A percentile compares a stretch with the other conserved stretches of the same genome.
Conservation (phyloP, 805 yeast species). For the Blastobotrys attinorum region DNA sequence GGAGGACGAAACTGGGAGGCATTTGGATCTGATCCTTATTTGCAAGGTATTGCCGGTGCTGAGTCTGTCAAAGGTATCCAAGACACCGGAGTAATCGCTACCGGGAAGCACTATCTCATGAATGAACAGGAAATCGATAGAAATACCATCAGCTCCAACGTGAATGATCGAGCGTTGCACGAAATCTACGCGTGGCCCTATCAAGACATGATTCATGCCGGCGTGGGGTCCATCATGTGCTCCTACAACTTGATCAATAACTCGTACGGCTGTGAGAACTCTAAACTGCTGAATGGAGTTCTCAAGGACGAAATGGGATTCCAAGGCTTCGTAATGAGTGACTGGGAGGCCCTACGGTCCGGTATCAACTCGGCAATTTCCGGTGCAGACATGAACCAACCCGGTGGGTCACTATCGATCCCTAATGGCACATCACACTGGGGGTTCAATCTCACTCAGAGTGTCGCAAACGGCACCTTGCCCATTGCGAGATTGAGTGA, state of each 20-base stretch:
- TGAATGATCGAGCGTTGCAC: constrained; percentile 53
- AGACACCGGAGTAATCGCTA: constrained; percentile 49
- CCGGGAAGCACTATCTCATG: constrained; percentile 47
- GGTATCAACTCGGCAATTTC: constrained; percentile 48
- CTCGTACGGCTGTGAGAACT: constrained; percentile 51
- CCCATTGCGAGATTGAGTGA: constrained; percentile 48
- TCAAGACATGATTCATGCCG: constrained; percentile 52
- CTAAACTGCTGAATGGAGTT: constrained; percentile 43
- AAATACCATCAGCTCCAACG: constrained; percentile 42
- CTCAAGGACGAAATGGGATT: constrained; percentile 55
- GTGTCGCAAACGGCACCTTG: constrained; percentile 48
- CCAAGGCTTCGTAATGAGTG: constrained; percentile 56
- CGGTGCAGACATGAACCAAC: constrained; percentile 63
- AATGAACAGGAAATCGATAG: constrained; percentile 51
- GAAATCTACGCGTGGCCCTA: constrained; percentile 59
- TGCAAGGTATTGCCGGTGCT: constrained; percentile 47
- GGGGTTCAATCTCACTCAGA: constrained; percentile 50
- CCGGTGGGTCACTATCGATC: constrained; percentile 41
- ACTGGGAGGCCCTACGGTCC: constrained; percentile 47
- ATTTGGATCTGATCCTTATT: constrained; percentile 52
- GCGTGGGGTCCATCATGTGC: constrained; percentile 53
- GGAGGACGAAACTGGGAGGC: constrained; percentile 62
- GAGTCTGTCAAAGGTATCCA: constrained; percentile 48
- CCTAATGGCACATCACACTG: constrained; percentile 47
- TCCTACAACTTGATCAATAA: constrained; percentile 49